Percentiles rank a stretch among this genome's conserved stretches.
Conservation (phyloP, 2,329 filamentous ascomycete species). For the Ophiostoma ips region DNA sequence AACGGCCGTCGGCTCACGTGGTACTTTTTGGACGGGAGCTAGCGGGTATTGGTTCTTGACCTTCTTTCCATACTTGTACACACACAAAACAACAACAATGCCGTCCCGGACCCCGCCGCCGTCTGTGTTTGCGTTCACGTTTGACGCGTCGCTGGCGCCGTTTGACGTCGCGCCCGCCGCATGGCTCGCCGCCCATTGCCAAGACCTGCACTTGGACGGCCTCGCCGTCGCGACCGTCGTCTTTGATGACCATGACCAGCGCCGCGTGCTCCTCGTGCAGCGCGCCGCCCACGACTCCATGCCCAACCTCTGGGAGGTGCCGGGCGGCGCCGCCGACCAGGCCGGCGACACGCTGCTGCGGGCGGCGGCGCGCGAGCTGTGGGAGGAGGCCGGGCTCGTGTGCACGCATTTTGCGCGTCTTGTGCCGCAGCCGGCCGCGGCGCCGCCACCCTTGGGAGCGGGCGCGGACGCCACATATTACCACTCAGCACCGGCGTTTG, state of each 20-base stretch:
- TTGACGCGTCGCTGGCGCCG: constrained; percentile 11
- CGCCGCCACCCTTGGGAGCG: neutral
- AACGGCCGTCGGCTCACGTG: no score
- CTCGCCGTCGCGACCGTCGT: constrained; percentile 19
- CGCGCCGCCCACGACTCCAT: constrained; percentile 25
- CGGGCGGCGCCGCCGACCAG: constrained; percentile 26
- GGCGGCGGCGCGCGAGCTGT: constrained; percentile 26
- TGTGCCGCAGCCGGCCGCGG: constrained; percentile 7
- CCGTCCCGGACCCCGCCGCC: constrained; percentile 4
- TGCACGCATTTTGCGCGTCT: constrained; percentile 16
- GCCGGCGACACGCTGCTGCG: constrained; percentile 24
- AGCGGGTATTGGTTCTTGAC: no score
- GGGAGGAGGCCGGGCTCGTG: constrained; percentile 27
- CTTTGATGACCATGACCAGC: constrained; percentile 15
- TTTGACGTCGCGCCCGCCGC: constrained; percentile 13
- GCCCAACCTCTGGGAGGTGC: constrained; percentile 28
- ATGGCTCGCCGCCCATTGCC: constrained; percentile 11
- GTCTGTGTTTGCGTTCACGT: constrained; percentile 15
- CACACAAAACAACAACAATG: constrained; percentile 1
- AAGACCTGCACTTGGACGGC: constrained; percentile 11
- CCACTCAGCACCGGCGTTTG: neutral
- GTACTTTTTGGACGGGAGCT: neutral
- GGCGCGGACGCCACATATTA: neutral
- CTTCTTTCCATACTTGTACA: no score
- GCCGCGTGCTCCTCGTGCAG: constrained; percentile 25